A percentile compares a stretch with the other conserved stretches of the same genome.
Conservation (phyloP, 2,329 filamentous ascomycete genomes). For the Beauveria bassiana region DNA sequence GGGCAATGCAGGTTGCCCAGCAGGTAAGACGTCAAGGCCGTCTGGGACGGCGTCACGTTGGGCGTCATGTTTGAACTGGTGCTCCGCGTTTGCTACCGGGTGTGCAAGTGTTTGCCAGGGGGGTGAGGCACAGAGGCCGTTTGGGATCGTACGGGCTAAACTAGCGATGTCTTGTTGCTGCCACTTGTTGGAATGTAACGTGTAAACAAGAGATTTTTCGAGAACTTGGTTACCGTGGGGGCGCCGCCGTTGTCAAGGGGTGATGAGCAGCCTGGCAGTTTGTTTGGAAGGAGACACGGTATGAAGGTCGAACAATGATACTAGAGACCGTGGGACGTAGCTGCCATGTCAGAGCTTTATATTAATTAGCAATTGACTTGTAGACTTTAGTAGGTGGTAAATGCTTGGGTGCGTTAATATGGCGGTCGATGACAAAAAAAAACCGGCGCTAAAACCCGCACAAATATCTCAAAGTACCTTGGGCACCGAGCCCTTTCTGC, state of each 20-base stretch:
- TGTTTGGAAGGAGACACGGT: background rate
- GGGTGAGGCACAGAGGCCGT: background rate
- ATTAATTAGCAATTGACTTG: background rate
- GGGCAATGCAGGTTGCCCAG: conserved; percentile 72
- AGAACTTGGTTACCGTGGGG: background rate
- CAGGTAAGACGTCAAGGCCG: conserved; percentile 52
- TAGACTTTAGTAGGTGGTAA: background rate
- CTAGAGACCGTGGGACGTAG: background rate
- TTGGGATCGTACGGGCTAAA: background rate
- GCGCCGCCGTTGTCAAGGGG: too few relatives aligned
- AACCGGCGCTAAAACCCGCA: conserved; percentile 25
- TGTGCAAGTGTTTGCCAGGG: conserved; percentile 5
- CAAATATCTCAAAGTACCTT: conserved; percentile 25
- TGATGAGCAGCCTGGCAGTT: too few relatives aligned
- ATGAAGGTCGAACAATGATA: background rate
- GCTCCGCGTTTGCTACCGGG: background rate
- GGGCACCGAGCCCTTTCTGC: background rate
- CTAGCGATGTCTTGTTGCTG: background rate
- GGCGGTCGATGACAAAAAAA: conserved; percentile 3
- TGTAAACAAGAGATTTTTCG: background rate
- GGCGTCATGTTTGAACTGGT: conserved; percentile 16
- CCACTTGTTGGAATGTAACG: background rate
- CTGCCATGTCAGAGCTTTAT: conserved; percentile 7
- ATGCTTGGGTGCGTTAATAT: background rate
- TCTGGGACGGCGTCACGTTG: conserved; percentile 16